A percentile compares a stretch with the other conserved stretches of the same genome.
Evolutionary conservation across 495 filamentous ascomycete species (phyloP).

Genomic region (Penicillium coprophilum): DNA sequence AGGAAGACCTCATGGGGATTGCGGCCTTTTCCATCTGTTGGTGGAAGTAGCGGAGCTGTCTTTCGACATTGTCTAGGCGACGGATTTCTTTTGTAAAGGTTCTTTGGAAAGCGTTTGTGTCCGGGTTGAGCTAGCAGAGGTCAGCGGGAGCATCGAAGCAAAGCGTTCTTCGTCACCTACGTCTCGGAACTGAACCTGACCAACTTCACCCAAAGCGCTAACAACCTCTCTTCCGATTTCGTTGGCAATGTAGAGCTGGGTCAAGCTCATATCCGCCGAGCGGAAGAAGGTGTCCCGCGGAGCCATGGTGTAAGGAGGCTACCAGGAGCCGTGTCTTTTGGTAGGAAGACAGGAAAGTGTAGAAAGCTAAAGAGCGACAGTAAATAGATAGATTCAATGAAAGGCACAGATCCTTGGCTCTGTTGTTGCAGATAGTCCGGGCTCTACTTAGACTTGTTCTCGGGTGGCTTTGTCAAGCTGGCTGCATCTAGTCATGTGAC

Average conservation of each 20-base stretch:
- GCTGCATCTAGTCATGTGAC: conserved; percentile 24
- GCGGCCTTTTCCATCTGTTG: conserved; percentile 89
- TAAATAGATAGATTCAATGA: conserved; percentile 13
- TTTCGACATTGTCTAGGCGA: conserved; percentile 94
- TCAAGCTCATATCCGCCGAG: conserved; percentile 99
- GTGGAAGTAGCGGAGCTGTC: conserved; percentile 94
- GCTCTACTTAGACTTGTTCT: conserved; percentile 13
- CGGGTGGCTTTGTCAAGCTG: conserved; percentile 22
- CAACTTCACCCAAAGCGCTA: conserved; percentile 92
- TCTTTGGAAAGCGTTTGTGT: conserved; percentile 90
- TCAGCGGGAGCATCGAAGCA: conserved; percentile 1
- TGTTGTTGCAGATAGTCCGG: conserved; percentile 2
- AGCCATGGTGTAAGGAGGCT: conserved; percentile 46
- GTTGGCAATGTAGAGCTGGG: conserved; percentile 97
- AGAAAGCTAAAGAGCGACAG: conserved; percentile 8
- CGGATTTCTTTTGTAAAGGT: conserved; percentile 98
- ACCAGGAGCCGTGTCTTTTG: conserved; percentile 30
- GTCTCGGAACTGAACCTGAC: conserved; percentile 94
- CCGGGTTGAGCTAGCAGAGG: conserved; percentile 73
- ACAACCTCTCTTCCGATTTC: conserved; percentile 98
- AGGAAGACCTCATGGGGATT: conserved; percentile 78
- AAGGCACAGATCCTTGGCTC: conserved; percentile 17
- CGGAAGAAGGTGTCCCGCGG: conserved; percentile 93
- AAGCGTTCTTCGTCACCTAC: conserved; percentile 54
- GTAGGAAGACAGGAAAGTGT: conserved; percentile 18